Base-by-base conservation (phyloP, 1,284 basidiomycete genomes). In the Boletus albobrunnescens region DNA sequence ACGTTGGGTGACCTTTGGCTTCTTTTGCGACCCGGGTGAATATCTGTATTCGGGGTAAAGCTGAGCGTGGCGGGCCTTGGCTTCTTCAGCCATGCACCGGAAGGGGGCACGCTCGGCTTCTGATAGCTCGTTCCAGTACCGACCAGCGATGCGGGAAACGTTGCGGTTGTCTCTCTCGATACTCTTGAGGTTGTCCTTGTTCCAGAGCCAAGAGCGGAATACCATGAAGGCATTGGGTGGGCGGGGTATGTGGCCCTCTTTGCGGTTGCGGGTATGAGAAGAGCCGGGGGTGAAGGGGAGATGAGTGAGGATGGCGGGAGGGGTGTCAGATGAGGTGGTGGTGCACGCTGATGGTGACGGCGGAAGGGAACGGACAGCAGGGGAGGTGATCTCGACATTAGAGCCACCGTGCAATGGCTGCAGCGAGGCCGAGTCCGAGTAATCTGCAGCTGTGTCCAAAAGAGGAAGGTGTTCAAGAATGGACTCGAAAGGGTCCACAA, bases 151-250 rank as follows among this genome's bases (percentile, higher is more conserved):
- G 39, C 71, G 67, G 53, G 78, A 80, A 49, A 82, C 73, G 48
- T 75, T 61, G 30, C 76, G 73, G 50, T 81, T 78, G 53, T 78
- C 71, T 36, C 64, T 65, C 60, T 73, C 72, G 52, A 69, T 61
- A 41, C 54, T 58, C 46, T 67, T 67, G 28, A 70, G 61, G 63
- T 75, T 73, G 42, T 76, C 67, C 56, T 63, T 65, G 47, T 71
- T 71, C 64, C 84, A 86, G 47, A 82, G 77, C 58, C 83, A 76
- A 36, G 84, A 85, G 33, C 90, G 82, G 64, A 82, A 94, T 52
- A 91, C 69, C 65, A 94, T 87, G 72, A 92, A 94, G 6, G 87
- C 81, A 59, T 94, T 94, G 38, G 85, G 78, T 4, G 90, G 91
- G 14, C 89, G 81, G 44, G 84, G 82, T 50, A 90, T 78, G 56